A percentile compares a stretch with the other conserved stretches of the same genome.
Evolutionary conservation across 2,329 filamentous ascomycete genomes (phyloP).

Genomic region (Diplodia mutila): DNA sequence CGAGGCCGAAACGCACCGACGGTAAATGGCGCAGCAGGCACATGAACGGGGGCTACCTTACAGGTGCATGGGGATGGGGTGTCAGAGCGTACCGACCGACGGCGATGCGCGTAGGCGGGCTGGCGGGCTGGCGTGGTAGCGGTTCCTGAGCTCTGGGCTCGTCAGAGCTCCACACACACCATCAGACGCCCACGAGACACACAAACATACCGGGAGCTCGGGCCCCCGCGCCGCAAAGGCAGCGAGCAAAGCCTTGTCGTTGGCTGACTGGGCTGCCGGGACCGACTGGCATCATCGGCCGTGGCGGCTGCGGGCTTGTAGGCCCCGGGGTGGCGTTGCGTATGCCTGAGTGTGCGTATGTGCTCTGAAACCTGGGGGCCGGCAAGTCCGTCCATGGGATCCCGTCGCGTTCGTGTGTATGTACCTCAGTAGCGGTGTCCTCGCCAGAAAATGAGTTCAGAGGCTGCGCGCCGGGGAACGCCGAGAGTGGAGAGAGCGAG

Average conservation of each 20-base stretch:
- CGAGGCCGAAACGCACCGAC: not conserved
- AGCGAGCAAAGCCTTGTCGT: too few relatives aligned
- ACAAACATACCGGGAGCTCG: not conserved
- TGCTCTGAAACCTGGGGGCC: constrained; percentile 18
- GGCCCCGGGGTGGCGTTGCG: not conserved
- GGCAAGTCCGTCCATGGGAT: not conserved
- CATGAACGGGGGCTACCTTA: too few relatives aligned
- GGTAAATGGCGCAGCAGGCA: not conserved
- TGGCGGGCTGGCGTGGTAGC: too few relatives aligned
- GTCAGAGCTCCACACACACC: not conserved
- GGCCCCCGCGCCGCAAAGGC: not conserved
- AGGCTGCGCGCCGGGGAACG: not conserved
- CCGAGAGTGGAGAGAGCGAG: not conserved
- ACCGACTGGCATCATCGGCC: not conserved
- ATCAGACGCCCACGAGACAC: constrained; percentile 13
- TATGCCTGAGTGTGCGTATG: not conserved
- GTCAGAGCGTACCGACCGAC: not conserved
- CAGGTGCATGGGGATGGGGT: too few relatives aligned
- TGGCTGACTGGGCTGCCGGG: not conserved
- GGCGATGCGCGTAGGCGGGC: not conserved
- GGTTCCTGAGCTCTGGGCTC: not conserved
- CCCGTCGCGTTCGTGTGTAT: not conserved
- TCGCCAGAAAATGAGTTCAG: not conserved
- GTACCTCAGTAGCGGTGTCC: too few relatives aligned
- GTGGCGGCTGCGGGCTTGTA: not conserved